Evolutionary conservation across 2,329 filamentous ascomycete species (phyloP).

Genomic region (Microsporum canis): DNA sequence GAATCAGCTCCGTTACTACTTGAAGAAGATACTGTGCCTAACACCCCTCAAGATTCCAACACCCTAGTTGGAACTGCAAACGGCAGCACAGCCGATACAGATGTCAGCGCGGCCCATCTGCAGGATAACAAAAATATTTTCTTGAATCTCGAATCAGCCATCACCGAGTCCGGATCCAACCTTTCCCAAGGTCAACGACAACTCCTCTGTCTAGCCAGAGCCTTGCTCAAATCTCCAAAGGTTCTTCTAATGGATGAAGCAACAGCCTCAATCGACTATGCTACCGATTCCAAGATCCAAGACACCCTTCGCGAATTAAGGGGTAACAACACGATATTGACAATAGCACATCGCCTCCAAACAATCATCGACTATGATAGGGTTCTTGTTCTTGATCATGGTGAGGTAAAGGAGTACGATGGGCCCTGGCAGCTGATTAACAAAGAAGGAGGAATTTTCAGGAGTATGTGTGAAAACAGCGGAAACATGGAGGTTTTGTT

Average conservation of each 20-base stretch:
- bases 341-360: slow-evolving; percentile 87
- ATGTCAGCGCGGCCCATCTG: slow-evolving; percentile 10
- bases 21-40: neutral
- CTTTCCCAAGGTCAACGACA: slow-evolving; percentile 93
- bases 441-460: slow-evolving; percentile 56
- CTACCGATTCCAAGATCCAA: slow-evolving; percentile 90
- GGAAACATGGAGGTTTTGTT: slow-evolving; percentile 50
- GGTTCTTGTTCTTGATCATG: slow-evolving; percentile 86
- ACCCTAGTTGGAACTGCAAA: slow-evolving; percentile 5
- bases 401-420: slow-evolving; percentile 76
- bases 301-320: slow-evolving; percentile 87
- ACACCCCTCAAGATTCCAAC: slow-evolving; percentile 5
- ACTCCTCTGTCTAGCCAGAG: slow-evolving; percentile 82
- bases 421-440: slow-evolving; percentile 73
- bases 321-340: slow-evolving; percentile 73
- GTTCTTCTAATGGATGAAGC: slow-evolving; percentile 99
- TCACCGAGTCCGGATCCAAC: slow-evolving; percentile 86
- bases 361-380: slow-evolving; percentile 99
- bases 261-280: slow-evolving; percentile 93
- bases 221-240: slow-evolving; percentile 79
- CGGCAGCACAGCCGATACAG: slow-evolving; percentile 1
- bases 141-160: slow-evolving; percentile 67
- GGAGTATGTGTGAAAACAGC: slow-evolving; percentile 57
- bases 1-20: neutral
- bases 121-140: slow-evolving; percentile 90